Conservation (phyloP, 1,284 basidiomycete genomes). For the Apiotrichum sp. region DNA sequence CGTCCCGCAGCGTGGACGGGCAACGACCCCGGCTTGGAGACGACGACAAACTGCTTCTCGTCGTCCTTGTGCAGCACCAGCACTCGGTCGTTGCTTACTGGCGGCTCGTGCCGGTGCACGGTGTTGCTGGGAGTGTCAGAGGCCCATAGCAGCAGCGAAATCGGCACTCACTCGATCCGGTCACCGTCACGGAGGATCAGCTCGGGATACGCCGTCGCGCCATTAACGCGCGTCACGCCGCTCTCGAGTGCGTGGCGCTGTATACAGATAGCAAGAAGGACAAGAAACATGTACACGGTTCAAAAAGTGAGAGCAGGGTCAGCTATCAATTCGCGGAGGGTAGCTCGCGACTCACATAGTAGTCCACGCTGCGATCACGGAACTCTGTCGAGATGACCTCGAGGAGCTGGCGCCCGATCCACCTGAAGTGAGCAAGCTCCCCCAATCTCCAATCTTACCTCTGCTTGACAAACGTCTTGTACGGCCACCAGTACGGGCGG, state of each 20-base stretch:
- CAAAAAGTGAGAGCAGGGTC: not conserved
- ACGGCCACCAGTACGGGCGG: constrained; percentile 51
- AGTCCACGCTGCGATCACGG: constrained; percentile 80
- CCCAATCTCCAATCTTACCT: constrained; percentile 52
- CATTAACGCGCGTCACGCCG: constrained; percentile 93
- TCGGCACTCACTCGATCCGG: constrained; percentile 66
- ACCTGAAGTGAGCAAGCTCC: constrained; percentile 14
- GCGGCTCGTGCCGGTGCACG: constrained; percentile 93
- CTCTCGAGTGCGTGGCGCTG: constrained; percentile 84
- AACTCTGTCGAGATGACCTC: constrained; percentile 87
- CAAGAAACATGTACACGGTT: not conserved
- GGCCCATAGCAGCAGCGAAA: not conserved
- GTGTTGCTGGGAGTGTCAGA: constrained; percentile 61
- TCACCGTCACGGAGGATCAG: constrained; percentile 82
- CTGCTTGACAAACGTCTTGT: constrained; percentile 84
- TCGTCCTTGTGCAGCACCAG: constrained; percentile 71
- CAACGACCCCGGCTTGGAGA: constrained; percentile 94
- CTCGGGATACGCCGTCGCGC: constrained; percentile 68
- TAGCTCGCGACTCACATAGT: constrained; percentile 62
- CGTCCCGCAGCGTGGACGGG: constrained; percentile 84
- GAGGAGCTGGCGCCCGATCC: constrained; percentile 49
- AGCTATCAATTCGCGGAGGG: not conserved
- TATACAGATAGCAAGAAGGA: not conserved
- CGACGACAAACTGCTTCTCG: constrained; percentile 76
- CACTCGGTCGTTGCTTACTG: constrained; percentile 80